phyloP scores from a whole-genome alignment of 2,329 filamentous ascomycete genomes.

The Colletotrichum theobromicola region DNA sequence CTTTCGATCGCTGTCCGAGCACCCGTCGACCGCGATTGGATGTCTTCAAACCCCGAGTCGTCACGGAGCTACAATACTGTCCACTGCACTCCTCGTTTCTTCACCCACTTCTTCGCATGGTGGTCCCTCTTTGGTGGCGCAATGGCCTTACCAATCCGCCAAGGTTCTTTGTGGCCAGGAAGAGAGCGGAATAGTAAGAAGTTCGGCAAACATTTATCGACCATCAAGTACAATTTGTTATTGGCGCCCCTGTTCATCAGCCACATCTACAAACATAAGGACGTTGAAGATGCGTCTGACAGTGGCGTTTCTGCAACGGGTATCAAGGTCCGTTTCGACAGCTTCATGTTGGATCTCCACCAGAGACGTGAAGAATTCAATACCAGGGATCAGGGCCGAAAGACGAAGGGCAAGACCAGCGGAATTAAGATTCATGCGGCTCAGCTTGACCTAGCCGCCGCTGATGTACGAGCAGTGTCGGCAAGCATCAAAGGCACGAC shows the following conservation, averaged over 20 bases:
- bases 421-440: constrained; percentile 96
- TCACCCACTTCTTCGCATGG: constrained; percentile 98
- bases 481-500: constrained; percentile 85
- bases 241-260: constrained; percentile 93
- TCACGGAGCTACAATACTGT: constrained; percentile 96
- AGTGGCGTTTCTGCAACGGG: constrained; percentile 86
- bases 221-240: constrained; percentile 95
- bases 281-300: constrained; percentile 83
- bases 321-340: constrained; percentile 94
- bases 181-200: constrained; percentile 98
- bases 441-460: constrained; percentile 88
- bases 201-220: constrained; percentile 95
- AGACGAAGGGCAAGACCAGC: constrained; percentile 80
- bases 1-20: constrained; percentile 91
- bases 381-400: constrained; percentile 77
- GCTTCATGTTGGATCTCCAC: constrained; percentile 96
- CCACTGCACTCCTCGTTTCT: constrained; percentile 93
- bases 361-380: constrained; percentile 92
- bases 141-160: constrained; percentile 92
- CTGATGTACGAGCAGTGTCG: constrained; percentile 91
- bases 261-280: constrained; percentile 98
- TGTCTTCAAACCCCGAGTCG: constrained; percentile 72
- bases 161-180: constrained; percentile 89
- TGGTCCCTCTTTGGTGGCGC: constrained; percentile 96
- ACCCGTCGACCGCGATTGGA: constrained; percentile 87